Evolutionary conservation across 371 early-diverging fungal genomes (phyloP).

Genomic region (Dinochytrium kinnereticum): DNA sequence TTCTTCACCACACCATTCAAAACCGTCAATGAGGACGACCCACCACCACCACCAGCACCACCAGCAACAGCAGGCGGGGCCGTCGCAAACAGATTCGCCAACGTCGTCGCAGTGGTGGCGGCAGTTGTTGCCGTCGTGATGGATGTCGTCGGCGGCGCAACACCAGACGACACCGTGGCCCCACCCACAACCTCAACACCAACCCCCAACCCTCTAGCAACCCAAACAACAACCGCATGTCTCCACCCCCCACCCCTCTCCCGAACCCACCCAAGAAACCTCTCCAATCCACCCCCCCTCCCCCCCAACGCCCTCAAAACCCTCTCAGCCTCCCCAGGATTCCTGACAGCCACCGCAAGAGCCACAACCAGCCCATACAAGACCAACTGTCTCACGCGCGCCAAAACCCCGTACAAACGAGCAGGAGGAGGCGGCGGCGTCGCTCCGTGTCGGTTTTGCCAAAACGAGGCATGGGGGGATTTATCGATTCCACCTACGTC

Average conservation of each 20-base stretch:
- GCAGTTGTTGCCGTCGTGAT: background rate
- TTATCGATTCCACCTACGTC: too few species aligned
- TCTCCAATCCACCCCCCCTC: background rate
- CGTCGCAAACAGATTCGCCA: too few species aligned
- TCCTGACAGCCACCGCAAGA: background rate
- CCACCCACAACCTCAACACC: constrained; percentile 3
- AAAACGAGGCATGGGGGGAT: too few species aligned
- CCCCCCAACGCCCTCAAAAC: background rate
- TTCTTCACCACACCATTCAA: too few species aligned
- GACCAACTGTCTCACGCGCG: too few species aligned
- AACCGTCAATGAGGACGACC: too few species aligned
- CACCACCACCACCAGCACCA: too few species aligned
- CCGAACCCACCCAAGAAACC: background rate
- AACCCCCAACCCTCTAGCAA: constrained; percentile 2
- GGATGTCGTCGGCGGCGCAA: background rate
- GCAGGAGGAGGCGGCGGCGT: too few species aligned
- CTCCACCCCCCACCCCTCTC: constrained; percentile 6
- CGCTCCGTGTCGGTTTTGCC: too few species aligned
- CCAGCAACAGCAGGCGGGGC: too few species aligned
- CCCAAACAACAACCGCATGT: constrained; percentile 5
- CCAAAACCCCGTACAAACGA: too few species aligned
- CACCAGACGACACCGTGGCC: background rate
- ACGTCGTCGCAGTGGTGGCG: background rate
- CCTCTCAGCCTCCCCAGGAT: background rate
- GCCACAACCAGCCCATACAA: too few species aligned